Evolutionary conservation across 164 flowering plant genomes (phyloP), one percentile per base, ranked within the genome.

Genomic region (Vitis labrusca): DNA sequence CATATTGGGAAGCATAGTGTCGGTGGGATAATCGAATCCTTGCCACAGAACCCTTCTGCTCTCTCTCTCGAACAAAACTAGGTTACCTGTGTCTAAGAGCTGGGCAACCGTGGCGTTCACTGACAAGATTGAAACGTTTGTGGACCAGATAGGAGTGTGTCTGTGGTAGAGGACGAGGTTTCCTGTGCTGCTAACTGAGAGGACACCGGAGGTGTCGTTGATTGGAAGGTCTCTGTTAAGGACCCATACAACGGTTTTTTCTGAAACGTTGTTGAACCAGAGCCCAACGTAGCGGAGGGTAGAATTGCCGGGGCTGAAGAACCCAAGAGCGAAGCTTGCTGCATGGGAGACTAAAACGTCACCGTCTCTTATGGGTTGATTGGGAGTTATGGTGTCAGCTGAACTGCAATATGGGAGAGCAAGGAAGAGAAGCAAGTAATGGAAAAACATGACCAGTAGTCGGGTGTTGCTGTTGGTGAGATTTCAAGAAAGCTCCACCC

Each of bases 21-120:
- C 64, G 0, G 85, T 73, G 0, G 85, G 86, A 72, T 77, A 16
- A 71, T 88, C 87, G 67, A 84, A 86, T 74, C 92, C 81, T 49
- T 86, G 82, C 89, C 90, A 86, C 10, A 74, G 0, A 1, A 72
- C 47, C 37, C 19, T 56, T 16, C 49, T 19, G n/a, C 59, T 17
- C 29, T 48, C 23, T 1, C 29, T n/a, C 7, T 64, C 32, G 23
- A 69, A 2, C 71, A 82, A 32, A 9, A 81, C 79, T 2, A 86
- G 50, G 50, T 86, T 86, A 14, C 87, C 90, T 1, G 79, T 10
- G 64, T 84, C 83, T 19, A 76, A 29, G 13, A 86, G 82, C 69
- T 65, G 74, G 14, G 77, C 82, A 0, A 59, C 13, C 1, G 50
- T 7, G 16, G 16, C 27, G n/a, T 57, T 44, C 4, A n/a, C 8